Evolutionary conservation across 1,139 yeast genomes (phyloP).

Genomic region (Yamadazyma aaseri): DNA sequence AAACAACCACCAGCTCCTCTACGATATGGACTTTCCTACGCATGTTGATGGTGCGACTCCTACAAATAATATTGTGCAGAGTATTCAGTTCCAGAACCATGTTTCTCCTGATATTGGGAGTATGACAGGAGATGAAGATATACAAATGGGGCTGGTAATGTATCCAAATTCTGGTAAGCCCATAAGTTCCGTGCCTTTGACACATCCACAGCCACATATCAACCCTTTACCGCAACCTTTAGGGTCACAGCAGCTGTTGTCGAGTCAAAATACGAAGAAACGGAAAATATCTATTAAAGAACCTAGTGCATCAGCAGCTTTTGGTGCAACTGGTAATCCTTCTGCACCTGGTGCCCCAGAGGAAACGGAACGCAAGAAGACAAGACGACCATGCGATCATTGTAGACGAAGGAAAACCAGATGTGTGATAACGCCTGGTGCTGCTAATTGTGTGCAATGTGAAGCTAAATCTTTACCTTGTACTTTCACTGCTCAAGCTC

Average conservation of each 20-base stretch:
- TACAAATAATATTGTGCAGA: conserved; percentile 28
- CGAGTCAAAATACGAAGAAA: conserved; percentile 1
- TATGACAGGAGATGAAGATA: conserved; percentile 1
- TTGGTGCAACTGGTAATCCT: too few species aligned
- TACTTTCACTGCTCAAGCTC: conserved; percentile 43
- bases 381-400: conserved; percentile 60
- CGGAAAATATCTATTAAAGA: too few species aligned
- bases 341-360: not conserved
- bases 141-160: conserved; percentile 5
- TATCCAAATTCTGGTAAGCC: conserved; percentile 1
- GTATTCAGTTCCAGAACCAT: conserved; percentile 34
- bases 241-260: not conserved
- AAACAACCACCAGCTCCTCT: conserved; percentile 19
- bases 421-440: conserved; percentile 60
- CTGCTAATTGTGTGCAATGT: conserved; percentile 64
- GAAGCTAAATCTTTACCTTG: conserved; percentile 67
- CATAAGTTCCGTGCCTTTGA: conserved; percentile 1
- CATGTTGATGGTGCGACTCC: conserved; percentile 17
- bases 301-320: too few species aligned
- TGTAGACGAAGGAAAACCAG: conserved; percentile 65
- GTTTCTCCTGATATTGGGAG: conserved; percentile 17
- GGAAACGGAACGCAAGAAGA: conserved; percentile 7
- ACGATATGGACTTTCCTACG: conserved; percentile 19
- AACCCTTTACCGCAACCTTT: not conserved
- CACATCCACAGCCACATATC: not conserved